Evolutionary conservation across 2,329 filamentous ascomycete species (phyloP).

Genomic region (Allantophomopsis lycopodina): DNA sequence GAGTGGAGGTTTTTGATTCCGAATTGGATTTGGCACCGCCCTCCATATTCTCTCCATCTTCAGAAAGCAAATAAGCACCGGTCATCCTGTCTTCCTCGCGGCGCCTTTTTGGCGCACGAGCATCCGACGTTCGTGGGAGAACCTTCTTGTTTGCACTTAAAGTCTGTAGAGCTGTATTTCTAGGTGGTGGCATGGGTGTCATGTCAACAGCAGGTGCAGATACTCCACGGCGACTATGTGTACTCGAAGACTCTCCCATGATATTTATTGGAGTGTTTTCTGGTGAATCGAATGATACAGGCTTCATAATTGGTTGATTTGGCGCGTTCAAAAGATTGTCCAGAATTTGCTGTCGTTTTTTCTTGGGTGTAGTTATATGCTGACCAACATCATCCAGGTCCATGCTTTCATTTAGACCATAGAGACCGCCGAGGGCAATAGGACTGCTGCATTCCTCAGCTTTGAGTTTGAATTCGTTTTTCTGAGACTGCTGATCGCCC

Average conservation of each 20-base stretch:
- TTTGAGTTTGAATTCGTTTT: conserved; percentile 10
- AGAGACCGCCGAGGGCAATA: conserved; percentile 8
- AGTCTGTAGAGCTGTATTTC: conserved; percentile 9
- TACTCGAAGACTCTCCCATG: too few relatives aligned
- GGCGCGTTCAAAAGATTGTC: too few relatives aligned
- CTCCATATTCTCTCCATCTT: conserved; percentile 10
- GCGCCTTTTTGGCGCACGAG: conserved; percentile 6
- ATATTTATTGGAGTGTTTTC: too few relatives aligned
- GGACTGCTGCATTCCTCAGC: conserved; percentile 16
- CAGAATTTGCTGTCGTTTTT: conserved; percentile 7
- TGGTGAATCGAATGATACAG: too few relatives aligned
- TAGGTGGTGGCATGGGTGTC: too few relatives aligned
- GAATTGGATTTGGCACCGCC: background rate
- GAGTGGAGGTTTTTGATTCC: background rate
- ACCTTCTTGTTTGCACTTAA: conserved; percentile 14
- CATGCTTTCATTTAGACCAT: conserved; percentile 14
- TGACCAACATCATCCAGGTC: conserved; percentile 21
- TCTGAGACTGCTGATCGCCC: background rate
- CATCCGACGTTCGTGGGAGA: conserved; percentile 9
- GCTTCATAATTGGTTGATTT: too few relatives aligned
- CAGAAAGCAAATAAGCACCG: conserved; percentile 7
- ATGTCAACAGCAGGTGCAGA: too few relatives aligned
- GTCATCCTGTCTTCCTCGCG: conserved; percentile 5
- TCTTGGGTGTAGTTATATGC: conserved; percentile 19
- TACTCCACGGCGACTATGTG: too few relatives aligned